Conservation (phyloP, 2,329 filamentous ascomycete genomes). For the Hypoxylon sp. region DNA sequence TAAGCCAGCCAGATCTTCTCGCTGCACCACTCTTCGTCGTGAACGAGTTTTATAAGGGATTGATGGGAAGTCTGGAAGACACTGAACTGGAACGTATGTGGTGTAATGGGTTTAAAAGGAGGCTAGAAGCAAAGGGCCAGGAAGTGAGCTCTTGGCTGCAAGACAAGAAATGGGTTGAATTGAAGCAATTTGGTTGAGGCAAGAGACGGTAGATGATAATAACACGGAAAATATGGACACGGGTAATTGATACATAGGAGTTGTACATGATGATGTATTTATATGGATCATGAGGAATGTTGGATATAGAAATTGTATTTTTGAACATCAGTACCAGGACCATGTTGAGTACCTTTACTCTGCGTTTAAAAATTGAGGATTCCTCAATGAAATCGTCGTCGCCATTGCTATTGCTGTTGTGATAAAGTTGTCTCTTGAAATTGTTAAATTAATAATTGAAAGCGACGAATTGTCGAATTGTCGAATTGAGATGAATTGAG, state of each 20-base stretch:
- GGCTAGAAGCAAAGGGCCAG: conserved; percentile 34
- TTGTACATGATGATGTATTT: conserved; percentile 15
- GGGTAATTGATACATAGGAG: too few species aligned
- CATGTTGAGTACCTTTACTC: too few species aligned
- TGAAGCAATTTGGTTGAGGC: conserved; percentile 39
- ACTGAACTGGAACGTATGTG: conserved; percentile 42
- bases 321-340: too few species aligned
- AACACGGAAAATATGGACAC: too few species aligned
- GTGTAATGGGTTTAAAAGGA: conserved; percentile 38
- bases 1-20: conserved; percentile 46
- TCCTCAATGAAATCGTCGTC: too few species aligned
- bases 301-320: too few species aligned
- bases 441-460: too few species aligned
- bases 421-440: conserved; percentile 1
- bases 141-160: conserved; percentile 39
- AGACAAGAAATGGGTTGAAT: conserved; percentile 42
- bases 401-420: not conserved
- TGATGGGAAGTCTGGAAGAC: conserved; percentile 35
- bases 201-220: too few species aligned
- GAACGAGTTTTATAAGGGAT: conserved; percentile 39
- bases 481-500: too few species aligned
- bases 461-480: too few species aligned
- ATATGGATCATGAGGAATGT: too few species aligned
- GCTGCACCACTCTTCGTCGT: conserved; percentile 43
- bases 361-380: too few species aligned